These are phyloP conservation scores for Agarophyton chilense DNA, from an alignment of 23 red algal genomes.

Conservation along the genomic window DNA sequence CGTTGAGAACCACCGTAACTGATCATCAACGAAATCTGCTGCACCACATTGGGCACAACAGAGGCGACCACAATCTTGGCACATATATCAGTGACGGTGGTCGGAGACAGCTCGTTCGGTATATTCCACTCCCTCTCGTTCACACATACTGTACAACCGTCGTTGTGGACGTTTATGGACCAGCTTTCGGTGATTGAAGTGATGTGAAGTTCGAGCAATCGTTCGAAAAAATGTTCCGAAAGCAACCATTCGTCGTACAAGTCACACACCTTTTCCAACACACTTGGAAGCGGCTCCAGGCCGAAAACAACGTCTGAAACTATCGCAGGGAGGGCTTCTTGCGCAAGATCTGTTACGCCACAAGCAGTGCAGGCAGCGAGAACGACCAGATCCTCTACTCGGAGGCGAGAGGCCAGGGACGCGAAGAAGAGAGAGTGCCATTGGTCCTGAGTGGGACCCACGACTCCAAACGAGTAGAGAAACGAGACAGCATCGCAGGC, in stretches of 20 bases:
- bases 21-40: neutral
- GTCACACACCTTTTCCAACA: slow-evolving; percentile 18
- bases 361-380: neutral
- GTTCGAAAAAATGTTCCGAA: neutral
- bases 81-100: neutral
- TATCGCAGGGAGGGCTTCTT: neutral
- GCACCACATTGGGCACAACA: neutral
- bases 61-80: slow-evolving; percentile 24
- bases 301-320: slow-evolving; percentile 7
- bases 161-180: neutral
- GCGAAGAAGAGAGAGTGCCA: slow-evolving; percentile 36
- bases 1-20: neutral
- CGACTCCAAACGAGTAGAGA: slow-evolving; percentile 26
- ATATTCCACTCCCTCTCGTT: slow-evolving; percentile 7
- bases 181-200: neutral
- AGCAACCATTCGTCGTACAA: slow-evolving; percentile 37
- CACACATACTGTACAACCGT: neutral
- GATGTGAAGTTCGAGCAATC: neutral
- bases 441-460: neutral
- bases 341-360: neutral
- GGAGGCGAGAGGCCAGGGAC: neutral
- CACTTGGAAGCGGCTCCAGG: neutral
- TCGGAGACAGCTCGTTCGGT: neutral
- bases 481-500: slow-evolving; percentile 36
- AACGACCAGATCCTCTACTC: slow-evolving; percentile 21